These are phyloP conservation scores for Penicillium glabrum DNA, from an alignment of 2,329 filamentous ascomycete species.

Conservation along the genomic window DNA sequence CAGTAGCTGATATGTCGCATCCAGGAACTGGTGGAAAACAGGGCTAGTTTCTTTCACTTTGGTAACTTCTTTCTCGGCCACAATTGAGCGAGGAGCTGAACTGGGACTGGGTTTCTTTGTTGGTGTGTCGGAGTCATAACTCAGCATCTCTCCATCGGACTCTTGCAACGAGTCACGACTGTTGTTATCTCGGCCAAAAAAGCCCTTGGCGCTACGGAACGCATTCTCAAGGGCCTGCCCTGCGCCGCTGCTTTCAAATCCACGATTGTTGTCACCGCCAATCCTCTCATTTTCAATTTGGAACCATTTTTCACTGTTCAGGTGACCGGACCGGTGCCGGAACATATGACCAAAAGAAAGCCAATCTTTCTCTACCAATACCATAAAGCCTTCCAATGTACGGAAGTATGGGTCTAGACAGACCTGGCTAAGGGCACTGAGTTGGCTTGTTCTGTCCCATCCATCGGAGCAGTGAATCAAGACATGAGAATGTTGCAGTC, in stretches of 20 bases:
- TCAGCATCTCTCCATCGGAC: constrained; percentile 55
- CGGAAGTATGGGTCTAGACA: constrained; percentile 95
- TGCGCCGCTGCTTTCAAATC: constrained; percentile 46
- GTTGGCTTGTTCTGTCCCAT: constrained; percentile 95
- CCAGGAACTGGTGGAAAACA: constrained; percentile 96
- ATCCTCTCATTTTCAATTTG: constrained; percentile 76
- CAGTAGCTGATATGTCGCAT: constrained; percentile 87
- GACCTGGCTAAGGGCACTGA: constrained; percentile 86
- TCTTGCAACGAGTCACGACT: constrained; percentile 65
- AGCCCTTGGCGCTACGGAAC: constrained; percentile 78
- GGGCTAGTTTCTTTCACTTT: constrained; percentile 86
- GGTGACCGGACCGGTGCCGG: constrained; percentile 80
- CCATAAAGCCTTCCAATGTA: constrained; percentile 90
- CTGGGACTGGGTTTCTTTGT: constrained; percentile 38
- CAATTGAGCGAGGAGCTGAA: constrained; percentile 31
- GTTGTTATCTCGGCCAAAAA: constrained; percentile 80
- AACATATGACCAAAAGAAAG: constrained; percentile 98
- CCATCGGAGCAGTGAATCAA: constrained; percentile 97
- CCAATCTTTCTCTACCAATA: constrained; percentile 96
- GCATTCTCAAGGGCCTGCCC: constrained; percentile 83
- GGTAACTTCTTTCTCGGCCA: constrained; percentile 66
- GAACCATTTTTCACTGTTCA: constrained; percentile 95
- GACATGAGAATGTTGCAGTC: constrained; percentile 89
- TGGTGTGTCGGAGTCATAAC: constrained; percentile 48
- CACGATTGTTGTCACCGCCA: constrained; percentile 52